Base-by-base conservation (phyloP, 148 eudicot genomes). In the Rhododendron williamsianum region DNA sequence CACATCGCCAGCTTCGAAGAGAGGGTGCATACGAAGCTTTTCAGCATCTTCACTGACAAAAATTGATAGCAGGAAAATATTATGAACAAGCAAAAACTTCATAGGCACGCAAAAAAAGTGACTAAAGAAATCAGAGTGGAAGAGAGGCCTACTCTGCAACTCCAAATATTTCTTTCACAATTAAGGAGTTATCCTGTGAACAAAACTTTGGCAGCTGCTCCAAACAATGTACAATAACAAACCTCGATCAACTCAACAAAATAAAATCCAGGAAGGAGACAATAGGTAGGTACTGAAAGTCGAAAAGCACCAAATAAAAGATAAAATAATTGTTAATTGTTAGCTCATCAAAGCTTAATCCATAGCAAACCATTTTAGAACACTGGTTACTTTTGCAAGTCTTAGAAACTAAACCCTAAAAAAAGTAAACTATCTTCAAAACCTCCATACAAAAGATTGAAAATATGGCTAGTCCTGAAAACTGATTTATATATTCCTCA, bases 81-180 rank as follows among this genome's bases (percentile, higher is more conserved):
- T 9, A 82, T 73, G 43, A 78, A 73, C 7, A 12, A 82, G 15
- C 19, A 16, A 45, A 43, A 85, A 76, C 9, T 65, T 72, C 48
- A 6, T 79, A 84, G 67, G 23, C n/a, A 43, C 23, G 72, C 69
- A 27, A 52, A 52, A 73, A 74, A 6, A 74, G 51, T 45, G 78
- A 49, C 45, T 74, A n/a, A 81, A 76, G 73, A 67, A 38, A 67
- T 78, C 5, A 27, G 78, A 88, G 79, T 48, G 88, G 7, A 89
- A 63, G 87, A 12, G 90, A 69, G 52, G 80, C 97, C 87, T 90
- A 96, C 99, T 96, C 99, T 84, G 99, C 91, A 77, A 96, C 99
- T 45, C 99, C 98, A 83, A 96, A 96, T 54, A 95, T 91, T 89
- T 95, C 96, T 89, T 96, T 96, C 88, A 96, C 94, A 25, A 90